Percentiles rank a stretch among this genome's conserved stretches.
These are phyloP conservation scores for Chalciporus chontae DNA, from an alignment of 768 basidiomycete genomes.

Conservation along the genomic window DNA sequence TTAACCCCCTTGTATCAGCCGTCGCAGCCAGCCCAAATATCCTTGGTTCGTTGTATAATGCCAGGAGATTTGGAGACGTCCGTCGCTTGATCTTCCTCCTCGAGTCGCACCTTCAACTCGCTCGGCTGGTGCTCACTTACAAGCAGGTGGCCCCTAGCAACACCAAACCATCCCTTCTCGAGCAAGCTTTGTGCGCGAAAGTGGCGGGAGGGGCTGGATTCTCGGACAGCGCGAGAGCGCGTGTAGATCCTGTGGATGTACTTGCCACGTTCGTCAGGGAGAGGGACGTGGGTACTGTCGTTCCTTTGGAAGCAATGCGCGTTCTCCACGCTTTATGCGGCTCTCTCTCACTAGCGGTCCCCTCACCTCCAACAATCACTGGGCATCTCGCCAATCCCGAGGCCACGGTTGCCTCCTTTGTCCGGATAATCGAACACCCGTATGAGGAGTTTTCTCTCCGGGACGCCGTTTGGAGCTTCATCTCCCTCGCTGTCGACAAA, in stretches of 20 bases:
- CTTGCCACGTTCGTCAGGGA: constrained; percentile 66
- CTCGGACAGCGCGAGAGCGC: constrained; percentile 42
- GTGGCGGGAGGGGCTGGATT: constrained; percentile 47
- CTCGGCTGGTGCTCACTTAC: constrained; percentile 57
- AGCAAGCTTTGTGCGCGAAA: constrained; percentile 70
- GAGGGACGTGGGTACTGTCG: constrained; percentile 52
- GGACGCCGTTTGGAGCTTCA: constrained; percentile 79
- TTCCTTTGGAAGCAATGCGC: constrained; percentile 64
- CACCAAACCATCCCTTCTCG: constrained; percentile 61
- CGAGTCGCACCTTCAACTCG: constrained; percentile 60
- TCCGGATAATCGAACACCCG: constrained; percentile 73
- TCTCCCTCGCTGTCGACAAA: constrained; percentile 75
- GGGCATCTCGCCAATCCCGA: constrained; percentile 79
- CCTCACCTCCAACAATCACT: constrained; percentile 68
- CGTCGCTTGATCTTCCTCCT: constrained; percentile 65
- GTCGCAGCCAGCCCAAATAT: constrained; percentile 61
- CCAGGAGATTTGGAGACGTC: constrained; percentile 68
- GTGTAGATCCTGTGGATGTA: constrained; percentile 71
- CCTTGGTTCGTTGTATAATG: constrained; percentile 53
- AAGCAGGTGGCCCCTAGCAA: constrained; percentile 49
- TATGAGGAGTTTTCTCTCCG: constrained; percentile 74
- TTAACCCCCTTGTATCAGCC: constrained; percentile 73
- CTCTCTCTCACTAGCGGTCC: constrained; percentile 57
- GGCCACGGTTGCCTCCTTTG: constrained; percentile 59
- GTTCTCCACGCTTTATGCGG: constrained; percentile 66